Conservation (phyloP, 2,329 filamentous ascomycete genomes). For the Fusarium duplospermum region DNA sequence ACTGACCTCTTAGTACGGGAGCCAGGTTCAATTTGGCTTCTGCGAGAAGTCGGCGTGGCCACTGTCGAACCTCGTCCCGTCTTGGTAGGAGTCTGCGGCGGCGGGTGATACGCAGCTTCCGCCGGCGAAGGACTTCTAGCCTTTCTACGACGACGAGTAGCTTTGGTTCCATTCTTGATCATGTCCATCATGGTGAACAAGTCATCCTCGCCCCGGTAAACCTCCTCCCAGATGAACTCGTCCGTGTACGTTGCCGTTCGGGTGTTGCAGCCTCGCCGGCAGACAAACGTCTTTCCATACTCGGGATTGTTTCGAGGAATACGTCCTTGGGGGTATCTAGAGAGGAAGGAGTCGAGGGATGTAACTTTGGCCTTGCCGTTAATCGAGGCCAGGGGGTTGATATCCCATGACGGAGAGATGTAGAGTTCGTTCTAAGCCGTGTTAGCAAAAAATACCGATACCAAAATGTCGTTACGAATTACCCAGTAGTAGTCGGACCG, state of each 20-base stretch:
- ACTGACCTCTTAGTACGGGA: slow-evolving; percentile 48
- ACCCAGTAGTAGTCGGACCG: slow-evolving; percentile 80
- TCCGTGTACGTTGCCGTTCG: slow-evolving; percentile 91
- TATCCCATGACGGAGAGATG: slow-evolving; percentile 86
- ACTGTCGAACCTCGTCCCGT: slow-evolving; percentile 41
- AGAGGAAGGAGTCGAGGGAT: slow-evolving; percentile 76
- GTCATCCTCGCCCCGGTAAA: slow-evolving; percentile 75
- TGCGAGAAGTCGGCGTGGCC: slow-evolving; percentile 47
- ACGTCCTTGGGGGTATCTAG: slow-evolving; percentile 78
- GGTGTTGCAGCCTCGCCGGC: slow-evolving; percentile 88
- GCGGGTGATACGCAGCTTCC: slow-evolving; percentile 49
- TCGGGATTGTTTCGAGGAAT: slow-evolving; percentile 79
- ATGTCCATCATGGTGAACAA: slow-evolving; percentile 74
- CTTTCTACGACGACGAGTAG: slow-evolving; percentile 58
- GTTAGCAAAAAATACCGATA: neutral
- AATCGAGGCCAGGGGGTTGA: slow-evolving; percentile 88
- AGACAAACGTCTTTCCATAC: slow-evolving; percentile 88
- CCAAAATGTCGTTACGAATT: slow-evolving; percentile 38
- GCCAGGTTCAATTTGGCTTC: slow-evolving; percentile 46
- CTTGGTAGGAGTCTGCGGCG: slow-evolving; percentile 54
- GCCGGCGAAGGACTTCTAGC: slow-evolving; percentile 48
- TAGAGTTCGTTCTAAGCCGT: slow-evolving; percentile 83
- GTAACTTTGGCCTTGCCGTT: slow-evolving; percentile 88
- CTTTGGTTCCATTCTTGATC: slow-evolving; percentile 79
- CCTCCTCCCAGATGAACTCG: slow-evolving; percentile 91